Percentiles rank a stretch among this genome's conserved stretches.
phyloP scores from a whole-genome alignment of 2,329 filamentous ascomycete genomes.

The Curvularia spicifera region DNA sequence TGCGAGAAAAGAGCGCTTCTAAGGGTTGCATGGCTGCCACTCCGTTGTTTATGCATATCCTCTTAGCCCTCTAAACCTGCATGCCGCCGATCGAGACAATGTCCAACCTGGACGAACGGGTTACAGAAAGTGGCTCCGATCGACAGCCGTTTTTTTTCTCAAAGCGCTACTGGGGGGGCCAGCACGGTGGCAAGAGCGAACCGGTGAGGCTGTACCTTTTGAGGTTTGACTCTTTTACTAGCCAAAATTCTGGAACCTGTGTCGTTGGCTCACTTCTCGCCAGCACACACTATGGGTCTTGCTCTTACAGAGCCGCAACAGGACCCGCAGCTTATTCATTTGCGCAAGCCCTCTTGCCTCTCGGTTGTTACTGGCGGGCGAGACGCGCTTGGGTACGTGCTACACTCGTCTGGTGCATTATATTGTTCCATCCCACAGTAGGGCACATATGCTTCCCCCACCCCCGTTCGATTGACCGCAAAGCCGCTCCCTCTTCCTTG shows the following conservation, averaged over 20 bases:
- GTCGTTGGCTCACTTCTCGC: constrained; percentile 62
- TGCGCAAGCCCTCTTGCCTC: constrained; percentile 46
- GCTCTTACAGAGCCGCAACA: constrained; percentile 53
- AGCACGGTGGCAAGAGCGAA: constrained; percentile 47
- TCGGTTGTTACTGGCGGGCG: constrained; percentile 63
- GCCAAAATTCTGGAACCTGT: constrained; percentile 50
- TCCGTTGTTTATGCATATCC: constrained; percentile 42
- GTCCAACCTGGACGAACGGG: constrained; percentile 45
- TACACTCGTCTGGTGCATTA: constrained; percentile 51
- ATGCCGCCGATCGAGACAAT: constrained; percentile 43
- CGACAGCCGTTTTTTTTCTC: constrained; percentile 41
- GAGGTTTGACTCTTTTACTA: constrained; percentile 43
- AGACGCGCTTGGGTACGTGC: constrained; percentile 49
- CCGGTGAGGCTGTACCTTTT: constrained; percentile 50
- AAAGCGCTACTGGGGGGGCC: constrained; percentile 43
- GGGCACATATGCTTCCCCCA: constrained; percentile 45
- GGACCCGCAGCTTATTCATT: constrained; percentile 50
- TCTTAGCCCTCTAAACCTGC: constrained; percentile 37
- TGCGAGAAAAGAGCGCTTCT: constrained; percentile 29
- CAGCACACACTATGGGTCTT: constrained; percentile 77
- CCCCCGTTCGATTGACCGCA: constrained; percentile 47
- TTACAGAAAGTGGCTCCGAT: constrained; percentile 41
- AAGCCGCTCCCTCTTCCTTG: constrained; percentile 48
- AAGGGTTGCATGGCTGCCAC: constrained; percentile 37
- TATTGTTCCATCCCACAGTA: constrained; percentile 50